A percentile compares a stretch with the other conserved stretches of the same genome.
Evolutionary conservation across 768 basidiomycete species (phyloP).

Genomic region (Lactifluus pinguis): DNA sequence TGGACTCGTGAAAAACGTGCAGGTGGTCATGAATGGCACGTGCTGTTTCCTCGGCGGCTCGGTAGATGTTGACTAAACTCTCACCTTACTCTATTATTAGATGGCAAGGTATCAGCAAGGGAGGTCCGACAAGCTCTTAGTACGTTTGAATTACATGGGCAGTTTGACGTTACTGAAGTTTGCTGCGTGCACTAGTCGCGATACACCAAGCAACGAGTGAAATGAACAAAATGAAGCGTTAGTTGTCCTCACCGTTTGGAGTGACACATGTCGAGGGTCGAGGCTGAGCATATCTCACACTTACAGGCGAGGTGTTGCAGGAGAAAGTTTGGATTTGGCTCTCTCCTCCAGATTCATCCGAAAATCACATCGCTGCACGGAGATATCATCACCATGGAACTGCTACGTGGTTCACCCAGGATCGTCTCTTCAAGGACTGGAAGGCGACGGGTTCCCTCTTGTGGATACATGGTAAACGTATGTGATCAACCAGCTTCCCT

Average conservation of each 20-base stretch:
- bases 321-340: neutral
- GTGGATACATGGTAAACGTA: neutral
- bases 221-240: neutral
- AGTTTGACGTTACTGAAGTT: neutral
- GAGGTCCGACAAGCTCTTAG: neutral
- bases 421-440: neutral
- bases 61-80: neutral
- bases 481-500: neutral
- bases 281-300: neutral
- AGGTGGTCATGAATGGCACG: neutral
- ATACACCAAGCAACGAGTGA: neutral
- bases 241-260: neutral
- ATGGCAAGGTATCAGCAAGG: neutral
- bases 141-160: neutral
- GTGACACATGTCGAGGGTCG: neutral
- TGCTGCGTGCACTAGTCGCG: neutral
- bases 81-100: neutral
- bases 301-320: neutral
- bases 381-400: neutral
- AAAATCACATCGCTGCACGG: neutral
- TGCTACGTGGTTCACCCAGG: neutral
- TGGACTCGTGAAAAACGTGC: neutral
- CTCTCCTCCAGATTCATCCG: neutral
- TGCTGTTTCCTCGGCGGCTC: neutral
- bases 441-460: neutral